These are phyloP conservation scores for Penicillium desertorum DNA, from an alignment of 495 filamentous ascomycete genomes.

Conservation along the genomic window DNA sequence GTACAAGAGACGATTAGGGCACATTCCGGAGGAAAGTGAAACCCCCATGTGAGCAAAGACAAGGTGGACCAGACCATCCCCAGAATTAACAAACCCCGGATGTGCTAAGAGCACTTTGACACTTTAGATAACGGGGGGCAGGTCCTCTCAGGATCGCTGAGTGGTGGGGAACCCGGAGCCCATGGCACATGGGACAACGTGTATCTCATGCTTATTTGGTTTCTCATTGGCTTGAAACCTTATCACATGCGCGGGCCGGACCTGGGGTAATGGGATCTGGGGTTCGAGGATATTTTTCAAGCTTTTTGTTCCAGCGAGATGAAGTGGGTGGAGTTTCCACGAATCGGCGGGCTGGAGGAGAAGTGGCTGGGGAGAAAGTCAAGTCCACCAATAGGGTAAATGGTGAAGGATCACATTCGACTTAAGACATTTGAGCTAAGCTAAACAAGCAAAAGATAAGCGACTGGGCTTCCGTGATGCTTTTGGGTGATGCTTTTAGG, in stretches of 20 bases:
- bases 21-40: slow-evolving; percentile 4
- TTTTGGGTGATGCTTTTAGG: neutral
- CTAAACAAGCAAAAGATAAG: slow-evolving; percentile 1
- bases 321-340: slow-evolving; percentile 32
- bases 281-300: slow-evolving; percentile 41
- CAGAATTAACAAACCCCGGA: slow-evolving; percentile 17
- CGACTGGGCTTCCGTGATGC: slow-evolving; percentile 1
- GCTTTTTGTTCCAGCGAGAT: slow-evolving; percentile 22
- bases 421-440: neutral
- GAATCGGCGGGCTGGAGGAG: slow-evolving; percentile 28
- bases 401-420: slow-evolving; percentile 1
- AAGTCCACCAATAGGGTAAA: slow-evolving; percentile 38
- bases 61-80: slow-evolving; percentile 16
- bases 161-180: slow-evolving; percentile 33
- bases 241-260: slow-evolving; percentile 1
- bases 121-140: slow-evolving; percentile 23
- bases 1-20: slow-evolving; percentile 13
- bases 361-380: slow-evolving; percentile 21
- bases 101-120: slow-evolving; percentile 24
- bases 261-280: slow-evolving; percentile 32
- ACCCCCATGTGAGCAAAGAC: slow-evolving; percentile 17
- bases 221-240: slow-evolving; percentile 17
- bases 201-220: neutral
- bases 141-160: slow-evolving; percentile 26
- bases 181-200: slow-evolving; percentile 17